Evolutionary conservation across 805 yeast genomes (phyloP).

Genomic region (Candida tallmaniae): DNA sequence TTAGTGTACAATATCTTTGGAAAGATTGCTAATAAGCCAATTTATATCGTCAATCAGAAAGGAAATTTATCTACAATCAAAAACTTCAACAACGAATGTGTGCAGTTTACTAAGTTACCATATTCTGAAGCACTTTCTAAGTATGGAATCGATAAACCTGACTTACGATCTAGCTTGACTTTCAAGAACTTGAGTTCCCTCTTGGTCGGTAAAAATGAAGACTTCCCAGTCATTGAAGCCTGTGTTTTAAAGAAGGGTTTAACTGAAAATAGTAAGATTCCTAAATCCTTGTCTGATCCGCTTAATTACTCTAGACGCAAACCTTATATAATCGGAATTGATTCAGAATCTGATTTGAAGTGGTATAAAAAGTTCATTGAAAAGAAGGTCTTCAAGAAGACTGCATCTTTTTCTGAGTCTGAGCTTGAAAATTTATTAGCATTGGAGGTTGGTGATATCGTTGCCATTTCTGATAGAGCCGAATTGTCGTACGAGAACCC

Average conservation of each 20-base stretch:
- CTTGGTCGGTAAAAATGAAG: constrained; percentile 25
- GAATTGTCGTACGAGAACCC: constrained; percentile 80
- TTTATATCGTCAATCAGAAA: constrained; percentile 31
- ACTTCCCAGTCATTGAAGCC: constrained; percentile 71
- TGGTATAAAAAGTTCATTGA: constrained; percentile 44
- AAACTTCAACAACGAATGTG: constrained; percentile 10
- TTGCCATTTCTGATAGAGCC: constrained; percentile 78
- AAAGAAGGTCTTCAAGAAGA: constrained; percentile 17
- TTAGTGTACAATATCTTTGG: constrained; percentile 56
- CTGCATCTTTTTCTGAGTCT: constrained; percentile 13
- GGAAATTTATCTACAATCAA: constrained; percentile 22
- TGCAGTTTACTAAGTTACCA: constrained; percentile 38
- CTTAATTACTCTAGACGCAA: constrained; percentile 50
- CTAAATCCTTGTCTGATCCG: constrained; percentile 36
- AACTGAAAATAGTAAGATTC: constrained; percentile 23
- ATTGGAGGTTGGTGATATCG: constrained; percentile 61
- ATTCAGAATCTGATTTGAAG: constrained; percentile 30
- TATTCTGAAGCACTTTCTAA: constrained; percentile 65
- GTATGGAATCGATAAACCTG: constrained; percentile 95
- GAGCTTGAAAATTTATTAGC: constrained; percentile 24
- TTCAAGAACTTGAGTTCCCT: constrained; percentile 46
- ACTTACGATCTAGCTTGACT: constrained; percentile 59
- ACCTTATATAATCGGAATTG: constrained; percentile 55
- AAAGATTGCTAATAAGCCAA: constrained; percentile 34
- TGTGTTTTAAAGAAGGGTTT: constrained; percentile 56